Evolutionary conservation across 2,329 filamentous ascomycete genomes (phyloP), one percentile per base, ranked within the genome.

Genomic region (Penicillium brasilianum): DNA sequence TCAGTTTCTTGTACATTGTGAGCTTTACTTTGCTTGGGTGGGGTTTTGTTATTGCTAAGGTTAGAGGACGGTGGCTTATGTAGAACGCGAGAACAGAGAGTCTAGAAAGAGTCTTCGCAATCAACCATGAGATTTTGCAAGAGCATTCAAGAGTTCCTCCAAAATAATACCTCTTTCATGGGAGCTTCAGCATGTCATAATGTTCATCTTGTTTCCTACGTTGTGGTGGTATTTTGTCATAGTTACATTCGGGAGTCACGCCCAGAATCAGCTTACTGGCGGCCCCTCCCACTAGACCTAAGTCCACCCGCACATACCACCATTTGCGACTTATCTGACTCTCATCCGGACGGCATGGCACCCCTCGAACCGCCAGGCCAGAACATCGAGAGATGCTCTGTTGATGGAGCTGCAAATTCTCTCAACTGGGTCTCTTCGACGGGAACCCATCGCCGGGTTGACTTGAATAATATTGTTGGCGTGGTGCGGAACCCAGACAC

Each of bases 381-480:
- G 37, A 39, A 18, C 30, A 25, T 48, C 9, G 53, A 49, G 13
- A n/a, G 32, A 13, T 36, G 52, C 7, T 49, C 58, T 2, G 65
- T 59, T 16, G 51, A 62, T 14, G 49, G 65, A 14, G 46, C 54
- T 16, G 64, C 50, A 3, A 48, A 60, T 13, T 36, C 37, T n/a
- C 32, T 75, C 22, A 65, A 63, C 54, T 74, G 68, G 61, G 56
- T 57, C 8, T 60, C 56, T 20, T 43, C 61, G 2, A 30, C 60
- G 11, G 65, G 61, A 20, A 41, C 41, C 14, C 57, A 69, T 52
- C 48, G 59, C 8, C 57, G 25, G 10, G 55, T 75, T 43, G 44
- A 67, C 13, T 52, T 67, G 34, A 58, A 61, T 10, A 61, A 72
- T 55, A 70, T 75, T 55, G 48, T 75, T 30, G 71, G 69, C 36